These are phyloP conservation scores for Helianthus tuberosus DNA, from an alignment of 129 eudicot genomes.

Conservation along the genomic window DNA sequence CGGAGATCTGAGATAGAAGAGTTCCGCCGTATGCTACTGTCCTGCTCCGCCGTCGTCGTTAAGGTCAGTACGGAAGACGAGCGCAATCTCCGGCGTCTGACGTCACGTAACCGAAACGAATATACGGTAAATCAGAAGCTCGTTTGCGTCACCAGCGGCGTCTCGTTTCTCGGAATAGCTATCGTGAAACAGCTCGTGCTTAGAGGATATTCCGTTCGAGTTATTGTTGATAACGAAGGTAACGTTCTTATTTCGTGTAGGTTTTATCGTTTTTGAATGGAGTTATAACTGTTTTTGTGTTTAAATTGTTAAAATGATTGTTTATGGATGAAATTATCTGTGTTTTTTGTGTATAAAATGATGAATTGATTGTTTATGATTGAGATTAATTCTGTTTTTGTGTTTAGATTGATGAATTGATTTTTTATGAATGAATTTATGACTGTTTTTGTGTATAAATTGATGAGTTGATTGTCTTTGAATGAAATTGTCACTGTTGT, in stretches of 20 bases:
- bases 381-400: background rate
- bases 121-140: constrained; percentile 36
- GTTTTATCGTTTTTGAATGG: background rate
- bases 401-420: too few species aligned
- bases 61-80: constrained; percentile 39
- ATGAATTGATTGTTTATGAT: background rate
- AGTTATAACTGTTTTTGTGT: background rate
- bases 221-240: constrained; percentile 79
- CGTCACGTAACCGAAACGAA: constrained; percentile 25
- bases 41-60: constrained; percentile 53
- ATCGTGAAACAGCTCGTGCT: constrained; percentile 65
- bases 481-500: background rate
- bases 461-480: background rate
- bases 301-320: background rate
- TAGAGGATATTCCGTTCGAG: constrained; percentile 72
- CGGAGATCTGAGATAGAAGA: constrained; percentile 61
- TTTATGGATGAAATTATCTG: too few species aligned
- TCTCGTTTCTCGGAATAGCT: constrained; percentile 67
- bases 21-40: constrained; percentile 66
- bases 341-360: too few species aligned
- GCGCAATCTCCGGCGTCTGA: constrained; percentile 3
- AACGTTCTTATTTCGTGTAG: background rate
- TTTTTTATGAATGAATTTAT: background rate
- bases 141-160: constrained; percentile 89
- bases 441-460: too few species aligned